Percentiles rank a stretch among this genome's conserved stretches.
These are phyloP conservation scores for Hypericum perforatum DNA, from an alignment of 345 rosid species.

Conservation along the genomic window DNA sequence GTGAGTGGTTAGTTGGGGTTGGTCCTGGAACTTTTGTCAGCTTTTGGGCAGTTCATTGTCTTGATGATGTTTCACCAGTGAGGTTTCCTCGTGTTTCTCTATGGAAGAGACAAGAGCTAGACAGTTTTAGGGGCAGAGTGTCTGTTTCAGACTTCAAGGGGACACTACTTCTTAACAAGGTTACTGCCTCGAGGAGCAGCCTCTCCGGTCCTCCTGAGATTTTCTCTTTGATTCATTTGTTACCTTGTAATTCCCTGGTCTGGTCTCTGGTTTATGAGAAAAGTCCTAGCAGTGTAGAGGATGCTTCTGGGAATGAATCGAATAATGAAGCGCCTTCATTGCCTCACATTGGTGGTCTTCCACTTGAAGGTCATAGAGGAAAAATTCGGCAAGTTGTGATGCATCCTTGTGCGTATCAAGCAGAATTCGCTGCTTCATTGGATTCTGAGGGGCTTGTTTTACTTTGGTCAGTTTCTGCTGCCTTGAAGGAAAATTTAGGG, in stretches of 20 bases:
- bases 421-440: constrained; percentile 56
- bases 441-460: constrained; percentile 68
- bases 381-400: constrained; percentile 55
- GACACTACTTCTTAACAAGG: constrained; percentile 40
- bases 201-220: constrained; percentile 47
- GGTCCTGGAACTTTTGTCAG: constrained; percentile 57
- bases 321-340: constrained; percentile 19
- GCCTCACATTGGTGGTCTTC: constrained; percentile 26
- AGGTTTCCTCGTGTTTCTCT: constrained; percentile 65
- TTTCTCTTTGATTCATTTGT: constrained; percentile 52
- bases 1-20: constrained; percentile 87
- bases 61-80: constrained; percentile 68
- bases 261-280: constrained; percentile 46
- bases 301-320: constrained; percentile 27
- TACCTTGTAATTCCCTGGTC: constrained; percentile 33
- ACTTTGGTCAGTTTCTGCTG: constrained; percentile 50
- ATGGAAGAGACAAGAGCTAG: constrained; percentile 51
- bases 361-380: constrained; percentile 51
- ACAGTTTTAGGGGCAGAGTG: constrained; percentile 24
- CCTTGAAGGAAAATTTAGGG: constrained; percentile 28
- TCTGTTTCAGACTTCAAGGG: constrained; percentile 26
- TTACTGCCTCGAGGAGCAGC: constrained; percentile 38
- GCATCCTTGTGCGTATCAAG: constrained; percentile 43
- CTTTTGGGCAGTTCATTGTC: constrained; percentile 86
- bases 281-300: constrained; percentile 23